Evolutionary conservation across 495 filamentous ascomycete genomes (phyloP).

Genomic region (Echria macrotheca): DNA sequence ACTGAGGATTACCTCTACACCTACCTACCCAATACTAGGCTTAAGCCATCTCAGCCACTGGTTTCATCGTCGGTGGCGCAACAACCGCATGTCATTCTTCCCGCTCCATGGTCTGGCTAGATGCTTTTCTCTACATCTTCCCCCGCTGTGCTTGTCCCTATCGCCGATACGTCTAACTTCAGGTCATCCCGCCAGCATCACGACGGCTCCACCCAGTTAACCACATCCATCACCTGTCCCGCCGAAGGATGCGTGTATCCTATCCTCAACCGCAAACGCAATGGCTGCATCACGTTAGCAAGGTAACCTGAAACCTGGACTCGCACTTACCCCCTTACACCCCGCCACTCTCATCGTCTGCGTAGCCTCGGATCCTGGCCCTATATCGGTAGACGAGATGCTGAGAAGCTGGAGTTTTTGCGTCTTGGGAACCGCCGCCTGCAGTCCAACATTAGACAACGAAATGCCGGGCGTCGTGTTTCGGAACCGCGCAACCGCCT

Average conservation of each 20-base stretch:
- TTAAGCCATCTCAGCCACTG: no score
- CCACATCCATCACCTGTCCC: conserved; percentile 78
- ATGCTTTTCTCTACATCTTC: no score
- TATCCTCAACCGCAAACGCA: conserved; percentile 82
- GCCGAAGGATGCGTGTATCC: conserved; percentile 64
- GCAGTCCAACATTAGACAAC: conserved; percentile 70
- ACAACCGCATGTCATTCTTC: no score
- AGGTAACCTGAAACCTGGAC: conserved; percentile 20
- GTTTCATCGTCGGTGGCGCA: no score
- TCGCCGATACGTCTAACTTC: no score
- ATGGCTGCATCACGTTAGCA: conserved; percentile 31
- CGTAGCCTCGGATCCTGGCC: conserved; percentile 71
- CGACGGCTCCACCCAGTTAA: conserved; percentile 88
- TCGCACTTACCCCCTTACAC: conserved; percentile 74
- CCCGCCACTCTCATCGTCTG: conserved; percentile 81
- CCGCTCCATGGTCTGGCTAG: no score
- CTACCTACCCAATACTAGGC: no score
- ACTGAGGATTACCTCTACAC: no score
- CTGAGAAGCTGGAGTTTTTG: conserved; percentile 86
- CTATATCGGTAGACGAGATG: conserved; percentile 73
- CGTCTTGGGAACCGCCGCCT: conserved; percentile 92
- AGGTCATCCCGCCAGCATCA: no score
- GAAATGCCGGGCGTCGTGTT: conserved; percentile 57
- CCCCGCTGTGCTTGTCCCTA: no score
- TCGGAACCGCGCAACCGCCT: conserved; percentile 76